phyloP scores from a whole-genome alignment of 805 yeast genomes.

The Priceomyces melissophilus region DNA sequence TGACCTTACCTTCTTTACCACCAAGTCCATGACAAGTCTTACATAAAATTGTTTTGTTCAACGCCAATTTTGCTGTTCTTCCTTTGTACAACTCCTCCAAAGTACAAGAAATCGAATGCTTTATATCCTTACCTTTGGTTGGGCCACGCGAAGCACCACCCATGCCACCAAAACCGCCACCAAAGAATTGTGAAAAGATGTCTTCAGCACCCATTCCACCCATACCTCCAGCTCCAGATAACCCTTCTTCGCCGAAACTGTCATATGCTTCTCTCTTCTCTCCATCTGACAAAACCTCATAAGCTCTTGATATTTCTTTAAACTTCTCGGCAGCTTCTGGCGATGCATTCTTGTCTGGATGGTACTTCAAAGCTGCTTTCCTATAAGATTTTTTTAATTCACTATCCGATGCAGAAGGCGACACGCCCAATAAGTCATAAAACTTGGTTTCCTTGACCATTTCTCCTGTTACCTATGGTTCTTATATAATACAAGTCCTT shows the following conservation, averaged over 20 bases:
- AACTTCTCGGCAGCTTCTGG: conserved; percentile 95
- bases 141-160: conserved; percentile 78
- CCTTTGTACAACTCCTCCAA: conserved; percentile 94
- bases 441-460: conserved; percentile 82
- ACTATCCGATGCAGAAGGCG: conserved; percentile 62
- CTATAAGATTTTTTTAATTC: conserved; percentile 83
- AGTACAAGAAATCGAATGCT: conserved; percentile 79
- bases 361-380: conserved; percentile 74
- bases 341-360: conserved; percentile 79
- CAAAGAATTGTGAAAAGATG: conserved; percentile 77
- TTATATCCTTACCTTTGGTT: conserved; percentile 84
- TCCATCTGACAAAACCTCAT: conserved; percentile 82
- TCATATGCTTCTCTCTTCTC: conserved; percentile 90
- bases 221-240: conserved; percentile 68
- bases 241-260: conserved; percentile 89
- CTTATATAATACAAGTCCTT: not conserved
- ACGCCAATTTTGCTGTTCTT: conserved; percentile 87
- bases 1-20: conserved; percentile 88
- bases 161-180: conserved; percentile 46
- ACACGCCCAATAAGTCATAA: conserved; percentile 71
- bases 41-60: conserved; percentile 89
- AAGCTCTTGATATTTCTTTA: conserved; percentile 83
- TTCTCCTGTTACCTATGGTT: conserved; percentile 9
- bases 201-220: conserved; percentile 68
- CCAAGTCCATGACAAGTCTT: conserved; percentile 90